Percentiles rank a stretch among this genome's conserved stretches.
Evolutionary conservation across 2,329 filamentous ascomycete genomes (phyloP).

Genomic region (Podosphaera aphanis): DNA sequence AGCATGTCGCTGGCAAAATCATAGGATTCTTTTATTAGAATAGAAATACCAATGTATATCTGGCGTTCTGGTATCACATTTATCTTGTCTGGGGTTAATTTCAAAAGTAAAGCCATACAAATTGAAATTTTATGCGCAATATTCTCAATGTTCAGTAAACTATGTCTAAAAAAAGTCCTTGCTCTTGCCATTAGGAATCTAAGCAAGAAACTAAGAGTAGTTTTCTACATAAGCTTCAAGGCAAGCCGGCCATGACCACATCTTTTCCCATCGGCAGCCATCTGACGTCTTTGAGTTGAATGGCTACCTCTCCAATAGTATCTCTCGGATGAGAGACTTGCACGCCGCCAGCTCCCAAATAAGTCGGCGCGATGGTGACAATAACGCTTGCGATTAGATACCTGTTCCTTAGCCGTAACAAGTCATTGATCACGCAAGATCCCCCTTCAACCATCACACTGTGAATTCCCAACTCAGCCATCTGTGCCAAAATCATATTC

Average conservation of each 20-base stretch:
- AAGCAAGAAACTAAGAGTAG: too few relatives aligned
- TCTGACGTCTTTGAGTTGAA: conserved; percentile 5
- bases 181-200: too few relatives aligned
- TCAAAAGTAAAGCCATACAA: too few relatives aligned
- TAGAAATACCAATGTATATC: background rate
- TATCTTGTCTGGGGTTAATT: too few relatives aligned
- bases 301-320: background rate
- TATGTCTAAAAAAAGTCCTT: too few relatives aligned
- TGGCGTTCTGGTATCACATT: too few relatives aligned
- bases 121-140: too few relatives aligned
- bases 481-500: conserved; percentile 4
- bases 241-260: conserved; percentile 7
- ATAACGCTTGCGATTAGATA: conserved; percentile 54
- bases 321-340: conserved; percentile 37
- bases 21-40: conserved; percentile 98
- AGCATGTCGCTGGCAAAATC: conserved; percentile 98
- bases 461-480: conserved; percentile 19
- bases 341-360: conserved; percentile 67
- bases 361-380: conserved; percentile 72
- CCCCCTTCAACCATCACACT: conserved; percentile 91
- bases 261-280: conserved; percentile 10
- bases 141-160: too few relatives aligned
- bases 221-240: too few relatives aligned
- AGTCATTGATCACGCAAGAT: conserved; percentile 54
- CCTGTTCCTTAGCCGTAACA: conserved; percentile 40